Percentiles rank a stretch among this genome's conserved stretches.
Evolutionary conservation across 306 rosid genomes (phyloP).

Genomic region (Inga oerstediana): DNA sequence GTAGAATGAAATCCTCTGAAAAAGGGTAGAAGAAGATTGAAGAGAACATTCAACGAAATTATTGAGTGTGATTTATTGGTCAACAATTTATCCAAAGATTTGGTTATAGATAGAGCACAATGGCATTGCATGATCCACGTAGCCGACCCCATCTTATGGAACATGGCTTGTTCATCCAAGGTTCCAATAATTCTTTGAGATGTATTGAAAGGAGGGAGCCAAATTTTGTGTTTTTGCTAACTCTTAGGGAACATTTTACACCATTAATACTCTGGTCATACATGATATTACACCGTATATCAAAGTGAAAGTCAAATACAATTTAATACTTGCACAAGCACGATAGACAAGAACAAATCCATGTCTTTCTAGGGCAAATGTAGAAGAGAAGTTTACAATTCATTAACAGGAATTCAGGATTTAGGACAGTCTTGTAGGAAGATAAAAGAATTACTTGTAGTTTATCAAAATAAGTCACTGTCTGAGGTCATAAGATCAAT

Average conservation of each 20-base stretch:
- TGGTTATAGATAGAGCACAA: no score
- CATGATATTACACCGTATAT: not conserved
- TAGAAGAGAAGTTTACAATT: not conserved
- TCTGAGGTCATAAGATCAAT: not conserved
- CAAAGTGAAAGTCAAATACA: not conserved
- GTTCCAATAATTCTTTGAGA: no score
- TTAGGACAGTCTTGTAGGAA: not conserved
- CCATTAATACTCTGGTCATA: not conserved
- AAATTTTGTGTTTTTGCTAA: no score
- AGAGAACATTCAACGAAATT: no score
- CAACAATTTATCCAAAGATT: no score
- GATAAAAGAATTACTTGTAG: not conserved
- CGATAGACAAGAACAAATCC: not conserved
- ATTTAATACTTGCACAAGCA: not conserved
- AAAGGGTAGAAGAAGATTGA: no score
- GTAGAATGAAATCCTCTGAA: no score
- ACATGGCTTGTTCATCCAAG: not conserved
- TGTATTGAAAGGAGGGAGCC: no score
- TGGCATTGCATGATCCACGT: no score
- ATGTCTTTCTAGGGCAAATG: conserved; percentile 4
- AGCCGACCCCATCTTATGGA: no score
- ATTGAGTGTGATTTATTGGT: no score
- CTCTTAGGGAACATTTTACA: not conserved
- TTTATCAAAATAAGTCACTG: not conserved
- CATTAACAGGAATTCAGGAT: not conserved